Percentiles rank a stretch among this genome's conserved stretches.
Evolutionary conservation across 441 rosid genomes (phyloP).

Genomic region (Euphorbia schlechtendalii): DNA sequence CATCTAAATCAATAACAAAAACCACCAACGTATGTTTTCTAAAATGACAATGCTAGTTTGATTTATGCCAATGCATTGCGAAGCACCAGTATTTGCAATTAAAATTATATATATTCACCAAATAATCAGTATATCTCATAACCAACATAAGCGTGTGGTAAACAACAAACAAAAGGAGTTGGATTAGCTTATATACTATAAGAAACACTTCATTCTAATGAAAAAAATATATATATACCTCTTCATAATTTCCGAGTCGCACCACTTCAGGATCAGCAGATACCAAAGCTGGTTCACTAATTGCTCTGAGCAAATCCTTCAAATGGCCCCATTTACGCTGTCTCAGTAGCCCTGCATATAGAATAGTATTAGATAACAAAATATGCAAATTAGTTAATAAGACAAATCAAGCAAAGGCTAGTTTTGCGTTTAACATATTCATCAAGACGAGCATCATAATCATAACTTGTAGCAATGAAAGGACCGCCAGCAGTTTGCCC

Average conservation of each 20-base stretch:
- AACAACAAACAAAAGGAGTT: neutral
- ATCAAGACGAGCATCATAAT: constrained; percentile 94
- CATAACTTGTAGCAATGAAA: constrained; percentile 91
- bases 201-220: too few relatives aligned
- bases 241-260: constrained; percentile 73
- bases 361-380: too few relatives aligned
- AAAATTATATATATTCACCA: neutral
- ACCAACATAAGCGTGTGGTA: constrained; percentile 40
- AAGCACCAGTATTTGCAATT: neutral
- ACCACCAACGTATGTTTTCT: neutral
- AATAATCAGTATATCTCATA: neutral
- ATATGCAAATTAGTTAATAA: too few relatives aligned
- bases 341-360: constrained; percentile 52
- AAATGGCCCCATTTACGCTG: constrained; percentile 98
- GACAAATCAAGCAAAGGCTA: too few relatives aligned
- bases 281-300: constrained; percentile 85
- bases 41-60: neutral
- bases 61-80: neutral
- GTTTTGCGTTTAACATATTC: constrained; percentile 58
- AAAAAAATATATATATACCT: constrained; percentile 37
- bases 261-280: constrained; percentile 54
- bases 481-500: constrained; percentile 97
- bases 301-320: constrained; percentile 91
- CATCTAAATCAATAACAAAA: neutral
- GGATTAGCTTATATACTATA: too few relatives aligned